phyloP scores from a whole-genome alignment of 2,329 filamentous ascomycete species.

The Arthroderma sp. region DNA sequence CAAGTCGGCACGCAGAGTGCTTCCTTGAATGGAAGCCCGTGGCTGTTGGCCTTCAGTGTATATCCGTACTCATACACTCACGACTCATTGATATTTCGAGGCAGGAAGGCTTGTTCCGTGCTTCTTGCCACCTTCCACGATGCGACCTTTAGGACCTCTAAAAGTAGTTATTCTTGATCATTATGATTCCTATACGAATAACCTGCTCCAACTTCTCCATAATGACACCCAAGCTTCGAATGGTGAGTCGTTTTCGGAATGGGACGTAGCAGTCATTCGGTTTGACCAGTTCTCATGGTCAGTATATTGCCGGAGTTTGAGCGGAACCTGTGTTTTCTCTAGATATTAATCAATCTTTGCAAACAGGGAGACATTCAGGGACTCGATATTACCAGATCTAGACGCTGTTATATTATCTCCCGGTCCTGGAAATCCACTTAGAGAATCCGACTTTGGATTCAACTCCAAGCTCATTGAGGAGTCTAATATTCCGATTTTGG shows the following conservation, averaged over 20 bases:
- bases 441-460: slow-evolving; percentile 64
- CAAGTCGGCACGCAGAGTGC: too few species aligned
- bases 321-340: background rate
- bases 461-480: slow-evolving; percentile 64
- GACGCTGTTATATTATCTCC: slow-evolving; percentile 83
- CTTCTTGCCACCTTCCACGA: background rate
- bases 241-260: slow-evolving; percentile 5
- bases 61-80: too few species aligned
- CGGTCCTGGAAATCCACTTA: slow-evolving; percentile 69
- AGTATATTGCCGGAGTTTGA: background rate
- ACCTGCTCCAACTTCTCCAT: slow-evolving; percentile 9
- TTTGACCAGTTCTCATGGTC: slow-evolving; percentile 11
- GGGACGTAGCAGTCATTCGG: slow-evolving; percentile 9
- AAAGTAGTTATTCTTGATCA: slow-evolving; percentile 10
- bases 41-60: too few species aligned
- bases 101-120: too few species aligned
- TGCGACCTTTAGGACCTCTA: slow-evolving; percentile 3
- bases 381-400: slow-evolving; percentile 45
- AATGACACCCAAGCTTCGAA: background rate
- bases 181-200: slow-evolving; percentile 11
- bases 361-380: slow-evolving; percentile 24
- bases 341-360: background rate
- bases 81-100: too few species aligned
- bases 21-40: too few species aligned
- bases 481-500: slow-evolving; percentile 60